Evolutionary conservation across 805 yeast species (phyloP).

Genomic region (Candida suzukii): DNA sequence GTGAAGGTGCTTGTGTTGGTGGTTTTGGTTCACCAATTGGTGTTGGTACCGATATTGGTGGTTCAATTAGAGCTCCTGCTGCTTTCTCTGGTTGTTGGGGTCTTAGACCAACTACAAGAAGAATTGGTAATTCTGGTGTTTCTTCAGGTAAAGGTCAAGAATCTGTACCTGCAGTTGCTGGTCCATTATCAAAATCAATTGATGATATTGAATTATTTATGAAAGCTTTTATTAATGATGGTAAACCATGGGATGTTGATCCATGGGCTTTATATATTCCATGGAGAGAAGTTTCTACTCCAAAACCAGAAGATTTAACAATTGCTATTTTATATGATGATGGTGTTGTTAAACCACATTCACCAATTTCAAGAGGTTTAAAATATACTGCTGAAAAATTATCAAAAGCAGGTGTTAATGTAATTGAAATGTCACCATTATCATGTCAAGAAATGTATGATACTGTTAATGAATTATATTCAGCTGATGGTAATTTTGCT

Average conservation of each 20-base stretch:
- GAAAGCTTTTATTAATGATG: constrained; percentile 52
- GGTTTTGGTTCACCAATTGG: constrained; percentile 57
- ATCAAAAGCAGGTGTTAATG: constrained; percentile 49
- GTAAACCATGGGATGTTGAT: constrained; percentile 55
- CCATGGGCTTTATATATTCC: constrained; percentile 40
- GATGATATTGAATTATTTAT: constrained; percentile 67
- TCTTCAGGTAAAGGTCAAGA: constrained; percentile 58
- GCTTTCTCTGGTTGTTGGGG: constrained; percentile 59
- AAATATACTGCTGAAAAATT: constrained; percentile 47
- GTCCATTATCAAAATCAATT: constrained; percentile 59
- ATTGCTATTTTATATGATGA: constrained; percentile 61
- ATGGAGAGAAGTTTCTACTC: constrained; percentile 41
- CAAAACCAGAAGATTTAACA: constrained; percentile 37
- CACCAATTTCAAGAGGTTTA: constrained; percentile 56
- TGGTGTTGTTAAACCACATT: constrained; percentile 59
- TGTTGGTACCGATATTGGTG: constrained; percentile 68
- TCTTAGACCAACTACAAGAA: constrained; percentile 53
- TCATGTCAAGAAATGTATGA: constrained; percentile 52
- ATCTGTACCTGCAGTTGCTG: constrained; percentile 56
- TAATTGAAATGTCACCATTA: constrained; percentile 52
- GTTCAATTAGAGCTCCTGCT: constrained; percentile 62
- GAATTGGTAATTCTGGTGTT: constrained; percentile 46
- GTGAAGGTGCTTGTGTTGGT: constrained; percentile 60
- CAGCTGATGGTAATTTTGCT: constrained; percentile 60
- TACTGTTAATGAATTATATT: constrained; percentile 49